Conservation (phyloP, 306 rosid species). For the Alnus rubra region DNA sequence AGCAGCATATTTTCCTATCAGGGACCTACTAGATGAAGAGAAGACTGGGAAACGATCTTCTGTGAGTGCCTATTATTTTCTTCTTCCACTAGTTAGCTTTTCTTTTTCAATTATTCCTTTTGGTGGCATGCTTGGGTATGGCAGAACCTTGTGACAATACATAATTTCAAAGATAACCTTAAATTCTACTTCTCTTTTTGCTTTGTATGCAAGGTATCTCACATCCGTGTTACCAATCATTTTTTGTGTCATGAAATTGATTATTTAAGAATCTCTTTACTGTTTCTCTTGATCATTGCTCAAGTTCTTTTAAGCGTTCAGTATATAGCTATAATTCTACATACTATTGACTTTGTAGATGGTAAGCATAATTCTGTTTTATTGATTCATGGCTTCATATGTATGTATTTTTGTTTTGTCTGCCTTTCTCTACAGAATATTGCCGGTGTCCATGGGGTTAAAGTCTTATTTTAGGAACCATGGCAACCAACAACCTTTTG, state of each 20-base stretch:
- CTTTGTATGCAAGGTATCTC: background rate
- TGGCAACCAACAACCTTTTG: background rate
- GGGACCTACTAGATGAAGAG: slow-evolving; percentile 79
- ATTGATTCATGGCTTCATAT: background rate
- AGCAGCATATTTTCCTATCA: slow-evolving; percentile 89
- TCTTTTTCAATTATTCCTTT: slow-evolving; percentile 14
- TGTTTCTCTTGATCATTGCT: background rate
- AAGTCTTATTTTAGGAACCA: background rate
- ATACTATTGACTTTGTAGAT: background rate
- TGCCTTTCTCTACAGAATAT: background rate
- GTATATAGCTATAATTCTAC: background rate
- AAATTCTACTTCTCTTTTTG: background rate
- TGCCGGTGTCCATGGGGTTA: background rate
- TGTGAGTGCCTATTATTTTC: slow-evolving; percentile 53
- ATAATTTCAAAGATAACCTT: background rate
- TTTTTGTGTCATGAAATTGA: too few relatives aligned
- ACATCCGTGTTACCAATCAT: background rate
- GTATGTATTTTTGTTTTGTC: background rate
- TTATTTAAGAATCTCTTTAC: background rate
- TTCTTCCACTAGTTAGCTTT: background rate
- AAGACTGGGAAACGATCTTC: slow-evolving; percentile 62
- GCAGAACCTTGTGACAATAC: background rate
- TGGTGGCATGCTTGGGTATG: background rate
- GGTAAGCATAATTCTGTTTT: background rate
- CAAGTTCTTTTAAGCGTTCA: background rate